Base-by-base conservation (phyloP, 768 basidiomycete species). In the Arthromyces matolae region DNA sequence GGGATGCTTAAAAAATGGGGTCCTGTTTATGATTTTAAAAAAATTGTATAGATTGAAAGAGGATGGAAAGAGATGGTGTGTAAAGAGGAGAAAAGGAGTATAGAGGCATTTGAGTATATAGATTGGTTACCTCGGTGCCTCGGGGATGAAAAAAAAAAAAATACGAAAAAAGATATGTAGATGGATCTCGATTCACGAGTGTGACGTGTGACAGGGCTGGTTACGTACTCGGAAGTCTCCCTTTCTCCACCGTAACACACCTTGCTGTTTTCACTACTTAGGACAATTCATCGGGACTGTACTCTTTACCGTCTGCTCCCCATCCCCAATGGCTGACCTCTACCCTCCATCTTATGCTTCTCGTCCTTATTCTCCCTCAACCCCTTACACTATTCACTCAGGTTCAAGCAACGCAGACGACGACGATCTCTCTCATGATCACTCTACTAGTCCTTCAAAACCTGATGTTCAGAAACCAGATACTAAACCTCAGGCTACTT, bases 401-500 rank as follows among this genome's bases (percentile, higher is more conserved):
- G 68, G 63, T 53, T 67, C 67, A 9, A 65, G 64, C 54, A 69
- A 64, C 39, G 43, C 16, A n/a, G 58, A 51, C 48, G 62, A 62
- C 36, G 71, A 73, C 8, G 79, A 80, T 53, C 79, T 79, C 25
- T 56, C 64, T 61, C 71, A 78, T 49, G 77, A 81, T 28, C 65
- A 71, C 36, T 70, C 79, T 31, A 76, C 71, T 42, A 65, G 64
- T 39, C 77, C 77, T 50, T 54, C 68, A 50, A 77, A 77, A 56
- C 62, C 70, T 4, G 72, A 77, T 24, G 65, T 64, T 39, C 66
- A 69, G 33, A 90, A 89, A 72, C 62, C 79, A 33, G 86, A 89
- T 55, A 71, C 79, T 45, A 92, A 93, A 68, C 89, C 87, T 0
- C 89, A 93, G 73, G 87, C 90, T 0, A 94, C 93, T n/a, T 96